phyloP scores from a whole-genome alignment of 2,329 filamentous ascomycete species.

The Colletotrichum tanaceti region DNA sequence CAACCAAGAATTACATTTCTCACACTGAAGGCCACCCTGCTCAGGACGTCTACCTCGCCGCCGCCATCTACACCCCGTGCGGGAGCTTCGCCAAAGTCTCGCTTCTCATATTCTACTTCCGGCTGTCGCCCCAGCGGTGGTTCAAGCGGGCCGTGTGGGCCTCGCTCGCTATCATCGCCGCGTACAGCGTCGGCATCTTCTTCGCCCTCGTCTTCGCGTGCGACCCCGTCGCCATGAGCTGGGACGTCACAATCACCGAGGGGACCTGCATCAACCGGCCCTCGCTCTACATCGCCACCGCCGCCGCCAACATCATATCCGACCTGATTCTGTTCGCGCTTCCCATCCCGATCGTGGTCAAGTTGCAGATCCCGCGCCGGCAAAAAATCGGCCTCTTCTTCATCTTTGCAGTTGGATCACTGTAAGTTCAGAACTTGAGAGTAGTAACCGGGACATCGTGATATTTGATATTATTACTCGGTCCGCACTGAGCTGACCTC shows the following conservation, averaged over 20 bases:
- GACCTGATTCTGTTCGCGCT: slow-evolving; percentile 60
- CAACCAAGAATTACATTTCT: background rate
- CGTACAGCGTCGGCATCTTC: slow-evolving; percentile 50
- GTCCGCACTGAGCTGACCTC: background rate
- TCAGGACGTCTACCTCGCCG: slow-evolving; percentile 46
- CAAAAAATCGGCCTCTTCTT: slow-evolving; percentile 58
- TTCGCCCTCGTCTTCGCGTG: slow-evolving; percentile 54
- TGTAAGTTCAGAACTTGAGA: slow-evolving; percentile 45
- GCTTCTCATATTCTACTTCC: slow-evolving; percentile 53
- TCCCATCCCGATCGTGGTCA: slow-evolving; percentile 59
- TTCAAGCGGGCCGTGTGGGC: slow-evolving; percentile 49
- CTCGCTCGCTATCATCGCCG: slow-evolving; percentile 46
- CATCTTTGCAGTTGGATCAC: slow-evolving; percentile 57
- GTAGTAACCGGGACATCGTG: no score
- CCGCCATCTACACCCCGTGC: slow-evolving; percentile 50
- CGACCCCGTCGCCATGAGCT: slow-evolving; percentile 49
- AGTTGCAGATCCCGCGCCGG: slow-evolving; percentile 56
- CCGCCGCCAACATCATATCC: slow-evolving; percentile 59
- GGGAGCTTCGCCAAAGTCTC: slow-evolving; percentile 52
- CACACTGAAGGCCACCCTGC: no score
- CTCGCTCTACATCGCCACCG: slow-evolving; percentile 60
- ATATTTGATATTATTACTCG: no score
- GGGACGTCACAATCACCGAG: slow-evolving; percentile 46
- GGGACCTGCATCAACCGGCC: slow-evolving; percentile 59
- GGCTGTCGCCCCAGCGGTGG: slow-evolving; percentile 50